Base-by-base conservation (phyloP, 768 basidiomycete species). In the Phylloporus sp. region DNA sequence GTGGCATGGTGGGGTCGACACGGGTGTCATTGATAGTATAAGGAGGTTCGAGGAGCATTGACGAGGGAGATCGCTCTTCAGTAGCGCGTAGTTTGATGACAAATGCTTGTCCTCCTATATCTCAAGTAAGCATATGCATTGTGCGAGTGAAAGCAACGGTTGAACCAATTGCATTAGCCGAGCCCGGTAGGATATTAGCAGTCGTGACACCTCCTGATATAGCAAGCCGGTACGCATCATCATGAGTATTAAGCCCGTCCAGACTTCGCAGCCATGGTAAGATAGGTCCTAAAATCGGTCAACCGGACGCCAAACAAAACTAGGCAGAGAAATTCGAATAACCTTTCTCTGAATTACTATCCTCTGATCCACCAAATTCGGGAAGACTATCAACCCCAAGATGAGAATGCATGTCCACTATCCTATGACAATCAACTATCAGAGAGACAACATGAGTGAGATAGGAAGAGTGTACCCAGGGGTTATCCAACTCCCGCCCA, bases 171-270 rank as follows among this genome's bases (percentile, higher is more conserved):
- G 80, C 82, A 69, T 90, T 88, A 24, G 67, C 78, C 48, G 80
- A 84, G 7, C 91, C 93, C 9, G 93, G 89, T 4, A 94, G 71
- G 35, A 95, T 75, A 59, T 91, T 86, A 15, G 80, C 84, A 3
- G 91, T 86, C 0, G 95, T 95, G 29, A 95, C 85, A 13, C 95
- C 95, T 11, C 93, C 93, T 4, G 94, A 79, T 48, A 93, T 84
- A 3, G 88, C 80, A 15, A 91, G 75, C 50, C 74, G 74, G 65
- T 85, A 85, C 1, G 85, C 76, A 35, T 84, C 81, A 62, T 95
- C 93, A 53, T 92, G 88, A 1, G 89, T 92, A 64, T 95, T 87
- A 59, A 97, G 77, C 0, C 80, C 91, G 64, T 97, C 94, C 34
- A 93, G 75, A 50, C 81, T 86, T 42, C 91, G 78, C 24, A 97